Evolutionary conservation across 371 early-diverging fungal species (phyloP), one percentile per base, ranked within the genome.

Genomic region (Mucor lusitanicus): DNA sequence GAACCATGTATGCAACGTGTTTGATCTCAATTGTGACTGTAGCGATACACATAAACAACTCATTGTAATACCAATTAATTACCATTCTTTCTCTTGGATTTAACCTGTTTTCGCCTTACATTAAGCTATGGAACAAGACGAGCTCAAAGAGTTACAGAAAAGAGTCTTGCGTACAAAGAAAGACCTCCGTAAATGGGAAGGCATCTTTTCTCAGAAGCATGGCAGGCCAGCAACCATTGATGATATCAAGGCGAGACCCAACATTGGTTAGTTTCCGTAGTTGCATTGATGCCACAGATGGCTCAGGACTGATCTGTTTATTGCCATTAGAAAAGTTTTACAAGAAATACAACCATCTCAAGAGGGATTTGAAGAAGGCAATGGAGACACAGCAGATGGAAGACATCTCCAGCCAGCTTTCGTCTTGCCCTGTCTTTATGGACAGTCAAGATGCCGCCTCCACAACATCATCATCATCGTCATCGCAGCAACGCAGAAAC

Each of bases 331-430:
- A 61, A 12, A 65, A 70, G 50, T 61, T 48, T 27, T 70, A 70
- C 21, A 70, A 65, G 30, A 61, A 65, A 53, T 70, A 70, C 25
- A 65, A 70, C 5, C 57, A 65, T 5, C 9, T 70, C 2, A 70
- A 70, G 19, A 70, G 15, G 28, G 58, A 68, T 0, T 33, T 48
- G n/a, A 58, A 63, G 39, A n/a, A 35, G 11, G 67, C 37, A 9
- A 53, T 39, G 9, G 66, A 56, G 0, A 2, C 12, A 15, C 2
- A 19, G 2, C 32, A 33, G 9, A n/a, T n/a, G 56, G 30, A 17
- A 9, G 23, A 21, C 30, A 15, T 40, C n/a, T 61, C 61, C 9
- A 25, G 25, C 15, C 53, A 53, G 23, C 21, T 27, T 13, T 53
- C 53, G 13, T 53, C 53, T 4, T 23, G 23, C 2, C 46, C 30